Evolutionary conservation across 2,329 filamentous ascomycete genomes (phyloP).

Genomic region (Neonectria faginata): DNA sequence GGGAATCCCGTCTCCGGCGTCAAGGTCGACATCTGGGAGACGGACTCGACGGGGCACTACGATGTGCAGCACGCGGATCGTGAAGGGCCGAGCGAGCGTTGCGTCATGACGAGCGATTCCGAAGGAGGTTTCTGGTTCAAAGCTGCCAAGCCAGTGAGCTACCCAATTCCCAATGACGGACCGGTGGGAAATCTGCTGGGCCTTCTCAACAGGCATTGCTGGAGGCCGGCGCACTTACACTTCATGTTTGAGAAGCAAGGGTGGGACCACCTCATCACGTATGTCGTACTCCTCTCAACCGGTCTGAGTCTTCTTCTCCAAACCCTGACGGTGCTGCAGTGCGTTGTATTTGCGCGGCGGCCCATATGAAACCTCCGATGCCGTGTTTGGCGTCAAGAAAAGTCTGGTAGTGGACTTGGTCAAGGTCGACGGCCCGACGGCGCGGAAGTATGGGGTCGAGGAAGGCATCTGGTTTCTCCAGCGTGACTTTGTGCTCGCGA

Average conservation of each 20-base stretch:
- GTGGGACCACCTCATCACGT: slow-evolving; percentile 20
- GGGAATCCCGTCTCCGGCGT: slow-evolving; percentile 71
- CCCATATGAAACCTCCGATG: slow-evolving; percentile 84
- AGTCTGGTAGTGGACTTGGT: slow-evolving; percentile 74
- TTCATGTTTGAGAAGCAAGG: slow-evolving; percentile 78
- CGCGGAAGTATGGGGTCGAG: slow-evolving; percentile 4
- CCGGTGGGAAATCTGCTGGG: slow-evolving; percentile 80
- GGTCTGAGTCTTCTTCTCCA: no score
- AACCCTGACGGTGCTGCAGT: slow-evolving; percentile 54
- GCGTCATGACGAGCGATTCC: slow-evolving; percentile 43
- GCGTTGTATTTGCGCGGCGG: slow-evolving; percentile 82
- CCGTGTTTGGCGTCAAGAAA: slow-evolving; percentile 88
- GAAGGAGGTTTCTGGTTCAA: slow-evolving; percentile 75
- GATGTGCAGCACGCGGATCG: slow-evolving; percentile 77
- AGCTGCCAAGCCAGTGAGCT: slow-evolving; percentile 84
- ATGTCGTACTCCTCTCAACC: not conserved
- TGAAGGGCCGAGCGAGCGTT: slow-evolving; percentile 52
- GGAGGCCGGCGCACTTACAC: slow-evolving; percentile 82
- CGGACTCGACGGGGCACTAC: slow-evolving; percentile 79
- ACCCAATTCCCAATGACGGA: slow-evolving; percentile 85
- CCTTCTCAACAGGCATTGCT: slow-evolving; percentile 75
- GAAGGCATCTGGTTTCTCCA: not conserved
- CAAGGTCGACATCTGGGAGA: slow-evolving; percentile 84
- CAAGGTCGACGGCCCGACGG: slow-evolving; percentile 6
- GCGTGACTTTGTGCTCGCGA: slow-evolving; percentile 19